phyloP scores from a whole-genome alignment of 805 yeast genomes.

The Ogataea saltuana region DNA sequence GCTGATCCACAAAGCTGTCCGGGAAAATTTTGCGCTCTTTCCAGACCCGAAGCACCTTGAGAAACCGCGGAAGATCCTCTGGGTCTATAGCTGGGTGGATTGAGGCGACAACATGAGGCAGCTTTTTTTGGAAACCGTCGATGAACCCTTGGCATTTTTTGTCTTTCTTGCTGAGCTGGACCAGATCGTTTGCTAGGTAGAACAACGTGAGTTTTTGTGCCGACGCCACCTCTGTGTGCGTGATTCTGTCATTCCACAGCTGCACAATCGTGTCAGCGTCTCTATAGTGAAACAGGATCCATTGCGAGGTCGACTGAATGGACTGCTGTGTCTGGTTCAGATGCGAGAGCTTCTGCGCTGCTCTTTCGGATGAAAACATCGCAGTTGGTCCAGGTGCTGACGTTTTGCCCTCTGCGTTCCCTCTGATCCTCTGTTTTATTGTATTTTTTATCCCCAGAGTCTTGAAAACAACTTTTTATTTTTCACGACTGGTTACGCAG shows the following conservation, averaged over 20 bases:
- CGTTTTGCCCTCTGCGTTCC: not conserved
- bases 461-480: not conserved
- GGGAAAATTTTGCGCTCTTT: constrained; percentile 51
- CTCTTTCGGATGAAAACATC: constrained; percentile 55
- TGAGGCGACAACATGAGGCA: constrained; percentile 43
- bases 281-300: constrained; percentile 67
- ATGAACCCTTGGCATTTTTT: constrained; percentile 56
- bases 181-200: constrained; percentile 77
- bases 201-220: constrained; percentile 53
- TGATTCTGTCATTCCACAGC: constrained; percentile 45
- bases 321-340: constrained; percentile 67
- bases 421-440: not conserved
- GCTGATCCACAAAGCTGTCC: constrained; percentile 19
- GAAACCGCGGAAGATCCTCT: constrained; percentile 41
- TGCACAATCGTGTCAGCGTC: constrained; percentile 53
- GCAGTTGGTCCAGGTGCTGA: constrained; percentile 20
- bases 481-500: constrained; percentile 6
- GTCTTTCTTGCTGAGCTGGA: constrained; percentile 72
- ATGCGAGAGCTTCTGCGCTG: constrained; percentile 45
- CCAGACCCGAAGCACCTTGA: constrained; percentile 58
- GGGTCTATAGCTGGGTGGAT: constrained; percentile 32
- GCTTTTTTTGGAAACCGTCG: constrained; percentile 52
- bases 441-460: not conserved
- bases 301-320: constrained; percentile 72
- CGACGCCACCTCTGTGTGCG: constrained; percentile 12